phyloP scores from a whole-genome alignment of 2,329 filamentous ascomycete species.

The Grosmannia clavigera region DNA sequence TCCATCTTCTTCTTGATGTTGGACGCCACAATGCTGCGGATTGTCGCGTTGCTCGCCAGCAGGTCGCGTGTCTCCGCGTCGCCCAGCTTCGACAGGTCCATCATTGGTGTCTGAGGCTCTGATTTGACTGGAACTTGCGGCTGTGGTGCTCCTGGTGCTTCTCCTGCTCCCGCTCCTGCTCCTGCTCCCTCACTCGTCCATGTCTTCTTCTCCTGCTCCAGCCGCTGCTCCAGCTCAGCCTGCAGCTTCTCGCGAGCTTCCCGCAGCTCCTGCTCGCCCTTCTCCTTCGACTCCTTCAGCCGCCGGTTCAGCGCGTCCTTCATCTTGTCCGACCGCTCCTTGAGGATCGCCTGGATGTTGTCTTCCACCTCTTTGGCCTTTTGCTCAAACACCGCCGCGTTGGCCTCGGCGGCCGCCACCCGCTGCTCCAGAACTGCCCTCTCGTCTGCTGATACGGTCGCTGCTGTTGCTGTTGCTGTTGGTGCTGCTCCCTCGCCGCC shows the following conservation, averaged over 20 bases:
- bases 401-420: constrained; percentile 46
- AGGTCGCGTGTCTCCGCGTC: constrained; percentile 46
- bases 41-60: constrained; percentile 41
- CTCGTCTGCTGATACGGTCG: constrained; percentile 42
- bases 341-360: constrained; percentile 46
- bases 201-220: constrained; percentile 49
- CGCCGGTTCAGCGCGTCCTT: constrained; percentile 56
- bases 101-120: constrained; percentile 14
- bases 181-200: constrained; percentile 31
- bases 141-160: constrained; percentile 1
- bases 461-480: constrained; percentile 13
- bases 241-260: constrained; percentile 40
- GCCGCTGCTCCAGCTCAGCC: constrained; percentile 42
- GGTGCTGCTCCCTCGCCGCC: background rate
- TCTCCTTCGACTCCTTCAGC: constrained; percentile 50
- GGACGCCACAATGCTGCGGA: constrained; percentile 43
- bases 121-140: constrained; percentile 12
- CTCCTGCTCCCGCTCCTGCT: background rate
- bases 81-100: constrained; percentile 34
- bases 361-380: constrained; percentile 54
- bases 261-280: constrained; percentile 36
- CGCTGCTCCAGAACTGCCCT: constrained; percentile 49
- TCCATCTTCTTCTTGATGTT: constrained; percentile 62
- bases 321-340: constrained; percentile 57
- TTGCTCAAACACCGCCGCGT: constrained; percentile 50